A percentile compares a stretch with the other conserved stretches of the same genome.
Evolutionary conservation across 2,329 filamentous ascomycete species (phyloP).

Genomic region (Arthrocladium fulminans): DNA sequence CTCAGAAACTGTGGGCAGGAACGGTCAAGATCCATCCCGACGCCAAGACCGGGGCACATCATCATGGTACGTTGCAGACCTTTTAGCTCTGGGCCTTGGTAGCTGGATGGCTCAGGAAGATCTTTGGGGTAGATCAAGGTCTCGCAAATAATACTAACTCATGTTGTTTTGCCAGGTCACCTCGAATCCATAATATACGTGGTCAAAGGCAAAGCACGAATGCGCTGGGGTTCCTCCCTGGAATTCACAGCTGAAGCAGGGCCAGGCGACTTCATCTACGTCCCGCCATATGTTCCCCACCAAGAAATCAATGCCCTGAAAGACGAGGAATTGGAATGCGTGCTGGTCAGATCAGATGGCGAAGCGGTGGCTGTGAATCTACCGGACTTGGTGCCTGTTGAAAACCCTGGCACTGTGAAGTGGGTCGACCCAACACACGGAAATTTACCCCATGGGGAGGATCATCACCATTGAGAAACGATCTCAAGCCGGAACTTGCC

Average conservation of each 20-base stretch:
- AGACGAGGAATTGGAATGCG: slow-evolving; percentile 37
- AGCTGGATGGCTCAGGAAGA: no score
- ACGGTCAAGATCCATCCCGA: slow-evolving; percentile 38
- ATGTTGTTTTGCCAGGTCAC: slow-evolving; percentile 35
- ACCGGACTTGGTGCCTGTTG: slow-evolving; percentile 34
- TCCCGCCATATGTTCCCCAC: slow-evolving; percentile 38
- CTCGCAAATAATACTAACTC: background rate
- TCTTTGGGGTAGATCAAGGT: no score
- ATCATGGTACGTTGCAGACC: slow-evolving; percentile 5
- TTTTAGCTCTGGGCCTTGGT: no score
- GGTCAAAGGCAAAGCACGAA: slow-evolving; percentile 36
- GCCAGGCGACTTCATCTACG: slow-evolving; percentile 40
- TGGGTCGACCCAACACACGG: slow-evolving; percentile 39
- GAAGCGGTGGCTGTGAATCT: slow-evolving; percentile 40
- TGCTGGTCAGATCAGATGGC: slow-evolving; percentile 35
- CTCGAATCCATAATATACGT: slow-evolving; percentile 41
- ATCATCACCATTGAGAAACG: slow-evolving; percentile 6
- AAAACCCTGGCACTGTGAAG: slow-evolving; percentile 36
- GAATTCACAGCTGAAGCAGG: slow-evolving; percentile 40
- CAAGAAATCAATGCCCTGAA: slow-evolving; percentile 39
- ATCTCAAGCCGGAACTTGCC: no score
- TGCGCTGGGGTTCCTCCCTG: slow-evolving; percentile 39
- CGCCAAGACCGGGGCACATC: slow-evolving; percentile 20
- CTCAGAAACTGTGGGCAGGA: slow-evolving; percentile 39
- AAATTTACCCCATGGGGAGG: slow-evolving; percentile 7